Evolutionary conservation across 2,329 filamentous ascomycete species (phyloP).

Genomic region (Fusarium zealandicum): DNA sequence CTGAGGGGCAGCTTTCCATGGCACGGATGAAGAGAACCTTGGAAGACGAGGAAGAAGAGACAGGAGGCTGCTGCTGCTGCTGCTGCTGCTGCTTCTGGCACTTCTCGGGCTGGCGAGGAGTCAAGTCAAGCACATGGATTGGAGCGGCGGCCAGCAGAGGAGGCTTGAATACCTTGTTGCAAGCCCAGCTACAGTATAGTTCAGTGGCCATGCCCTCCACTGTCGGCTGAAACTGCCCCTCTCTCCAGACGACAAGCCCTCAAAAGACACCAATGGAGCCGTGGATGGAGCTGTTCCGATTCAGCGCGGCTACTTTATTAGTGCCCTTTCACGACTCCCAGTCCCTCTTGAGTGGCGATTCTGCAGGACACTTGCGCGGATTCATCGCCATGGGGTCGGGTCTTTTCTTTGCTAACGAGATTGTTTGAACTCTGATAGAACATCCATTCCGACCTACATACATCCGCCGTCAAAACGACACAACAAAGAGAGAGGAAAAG

Average conservation of each 20-base stretch:
- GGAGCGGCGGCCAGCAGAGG: not conserved
- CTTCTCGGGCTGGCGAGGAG: too few relatives aligned
- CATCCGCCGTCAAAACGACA: conserved; percentile 2
- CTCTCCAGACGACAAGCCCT: conserved; percentile 15
- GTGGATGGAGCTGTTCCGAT: conserved; percentile 17
- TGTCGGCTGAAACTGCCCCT: conserved; percentile 18
- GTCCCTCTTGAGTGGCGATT: conserved; percentile 10
- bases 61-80: not conserved
- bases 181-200: not conserved
- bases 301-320: conserved; percentile 14
- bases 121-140: too few relatives aligned
- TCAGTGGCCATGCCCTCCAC: not conserved
- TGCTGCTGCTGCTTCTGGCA: too few relatives aligned
- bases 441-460: conserved; percentile 16
- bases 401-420: conserved; percentile 23
- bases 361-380: not conserved
- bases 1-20: not conserved
- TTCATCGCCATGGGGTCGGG: conserved; percentile 7
- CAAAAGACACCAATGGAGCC: not conserved
- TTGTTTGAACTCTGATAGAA: conserved; percentile 19
- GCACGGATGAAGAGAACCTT: too few relatives aligned
- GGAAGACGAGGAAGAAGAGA: conserved; percentile 1
- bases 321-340: conserved; percentile 6
- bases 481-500: conserved; percentile 13
- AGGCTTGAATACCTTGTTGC: not conserved